Base-by-base conservation (phyloP, 78 protist genomes). In the Goniomonas avonlea region DNA sequence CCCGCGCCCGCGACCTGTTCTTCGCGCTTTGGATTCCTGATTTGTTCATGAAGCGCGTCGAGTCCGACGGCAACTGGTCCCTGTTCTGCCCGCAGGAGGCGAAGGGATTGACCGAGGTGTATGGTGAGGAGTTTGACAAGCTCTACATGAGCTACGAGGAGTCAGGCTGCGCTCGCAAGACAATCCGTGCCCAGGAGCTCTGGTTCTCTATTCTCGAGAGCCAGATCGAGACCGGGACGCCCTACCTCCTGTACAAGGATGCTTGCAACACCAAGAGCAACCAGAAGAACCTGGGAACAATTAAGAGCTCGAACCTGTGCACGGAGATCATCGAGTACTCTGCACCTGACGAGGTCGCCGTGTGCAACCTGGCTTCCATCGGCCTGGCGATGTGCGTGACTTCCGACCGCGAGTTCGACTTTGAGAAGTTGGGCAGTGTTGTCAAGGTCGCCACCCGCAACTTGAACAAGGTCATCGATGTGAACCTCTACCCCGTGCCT, bases 171-270 rank as follows among this genome's bases (percentile, higher is more conserved):
- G 86, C 86, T 7, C 39, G 87, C 47, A 63, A 76, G 74, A 41
- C 38, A 9, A 48, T 95, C n/a, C 39, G 29, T 27, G 99, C 99
- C 9, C 97, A 92, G 71, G 86, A 86, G 82, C 90, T 96, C 45
- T 96, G 99, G 99, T 89, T 86, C 40, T 85, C 96, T 41, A 93
- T 96, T 65, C 55, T 96, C 35, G 96, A 95, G 56, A 29, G 97
- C 2, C 99, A 96, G 90, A 83, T 86, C 43, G 99, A 96, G 88
- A 96, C 98, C 5, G 99, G 99, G 39, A 94, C 94, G 7, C 99
- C 99, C 27, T 96, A 89, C 90, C 81, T 96, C 80, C 85, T 96
- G 47, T 96, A 95, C 94, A 96, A 96, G 86, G 99, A 96, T 79
- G 90, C 97, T 18, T 84, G 92, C 86, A 96, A 96, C 90, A 1